Conservation (phyloP, 1,284 basidiomycete species). For the Leccinum subspadiceum region DNA sequence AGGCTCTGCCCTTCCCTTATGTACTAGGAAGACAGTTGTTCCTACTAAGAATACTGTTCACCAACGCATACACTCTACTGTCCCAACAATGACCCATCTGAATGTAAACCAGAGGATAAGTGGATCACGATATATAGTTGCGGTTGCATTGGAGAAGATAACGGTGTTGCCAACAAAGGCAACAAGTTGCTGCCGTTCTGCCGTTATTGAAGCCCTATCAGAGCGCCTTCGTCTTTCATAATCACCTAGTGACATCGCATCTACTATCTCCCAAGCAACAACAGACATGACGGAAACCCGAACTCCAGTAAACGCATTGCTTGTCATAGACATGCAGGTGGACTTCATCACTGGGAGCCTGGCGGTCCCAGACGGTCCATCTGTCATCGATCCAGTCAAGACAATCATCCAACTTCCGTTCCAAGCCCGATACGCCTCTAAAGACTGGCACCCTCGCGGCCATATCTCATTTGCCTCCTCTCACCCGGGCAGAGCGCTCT, state of each 20-base stretch:
- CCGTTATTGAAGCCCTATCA: no score
- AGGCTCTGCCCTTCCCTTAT: no score
- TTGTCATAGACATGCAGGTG: slow-evolving; percentile 33
- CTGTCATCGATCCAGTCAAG: slow-evolving; percentile 43
- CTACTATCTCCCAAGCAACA: slow-evolving; percentile 1
- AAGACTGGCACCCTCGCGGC: slow-evolving; percentile 47
- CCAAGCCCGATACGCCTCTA: slow-evolving; percentile 42
- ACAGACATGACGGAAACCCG: slow-evolving; percentile 18
- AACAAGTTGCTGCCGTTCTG: no score
- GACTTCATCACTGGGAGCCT: slow-evolving; percentile 44
- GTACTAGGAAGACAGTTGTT: no score
- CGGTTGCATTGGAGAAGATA: no score
- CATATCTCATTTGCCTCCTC: slow-evolving; percentile 51
- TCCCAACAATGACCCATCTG: no score
- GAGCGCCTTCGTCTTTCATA: neutral
- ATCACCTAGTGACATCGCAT: neutral
- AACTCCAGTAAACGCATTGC: slow-evolving; percentile 24
- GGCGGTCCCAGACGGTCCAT: slow-evolving; percentile 42
- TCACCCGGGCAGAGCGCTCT: slow-evolving; percentile 36
- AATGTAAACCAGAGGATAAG: no score
- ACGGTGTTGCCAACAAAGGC: no score
- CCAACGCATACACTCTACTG: no score
- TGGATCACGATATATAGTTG: no score
- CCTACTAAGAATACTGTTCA: no score
- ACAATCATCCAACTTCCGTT: slow-evolving; percentile 42